Evolutionary conservation across 73 alveolate genomes (phyloP), one percentile per base, ranked within the genome.

Genomic region (Paramecium bursaria): DNA sequence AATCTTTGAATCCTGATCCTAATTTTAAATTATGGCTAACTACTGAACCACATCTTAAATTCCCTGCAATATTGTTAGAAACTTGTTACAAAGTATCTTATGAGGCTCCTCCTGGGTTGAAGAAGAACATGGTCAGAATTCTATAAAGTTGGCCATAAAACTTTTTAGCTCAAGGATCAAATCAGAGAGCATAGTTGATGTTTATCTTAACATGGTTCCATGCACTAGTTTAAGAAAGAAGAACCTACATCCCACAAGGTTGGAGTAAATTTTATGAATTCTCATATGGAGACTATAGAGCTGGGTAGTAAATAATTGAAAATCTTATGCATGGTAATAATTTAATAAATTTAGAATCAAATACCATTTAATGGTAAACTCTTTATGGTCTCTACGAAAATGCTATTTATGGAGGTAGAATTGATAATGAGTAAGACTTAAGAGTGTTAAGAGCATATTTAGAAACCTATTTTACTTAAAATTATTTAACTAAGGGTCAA

Each of bases 101-200:
- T 87, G 99, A 98, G 76, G 95, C 99, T 6, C 99, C 99, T n/a
- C 99, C 99, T 13, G 99, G 99, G 5, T 91, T 98, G 48, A 97
- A 98, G 88, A 98, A 97, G 91, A 98, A 98, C 88, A 75, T 98
- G 88, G 96, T 95, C 80, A 91, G 99, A 86, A 98, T 98, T 17
- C 92, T 87, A 91, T 94, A 48, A 9, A 92, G 94, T 67, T 95
- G 97, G 95, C 86, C 95, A 25, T 95, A 92, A 0, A 86, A 95
- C 17, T 95, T 91, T 90, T 86, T 94, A 77, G 95, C 90, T 29
- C 87, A 91, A 48, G 95, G 94, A 23, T 94, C 95, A 39, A 95
- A 91, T n/a, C 86, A 93, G 75, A 76, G 95, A 53, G 87, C 98
- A 46, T 95, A 98, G 88, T 90, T 97, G 50, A 92, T 98, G 50